Evolutionary conservation across 495 filamentous ascomycete species (phyloP).

Genomic region (Lophium mytilinum): DNA sequence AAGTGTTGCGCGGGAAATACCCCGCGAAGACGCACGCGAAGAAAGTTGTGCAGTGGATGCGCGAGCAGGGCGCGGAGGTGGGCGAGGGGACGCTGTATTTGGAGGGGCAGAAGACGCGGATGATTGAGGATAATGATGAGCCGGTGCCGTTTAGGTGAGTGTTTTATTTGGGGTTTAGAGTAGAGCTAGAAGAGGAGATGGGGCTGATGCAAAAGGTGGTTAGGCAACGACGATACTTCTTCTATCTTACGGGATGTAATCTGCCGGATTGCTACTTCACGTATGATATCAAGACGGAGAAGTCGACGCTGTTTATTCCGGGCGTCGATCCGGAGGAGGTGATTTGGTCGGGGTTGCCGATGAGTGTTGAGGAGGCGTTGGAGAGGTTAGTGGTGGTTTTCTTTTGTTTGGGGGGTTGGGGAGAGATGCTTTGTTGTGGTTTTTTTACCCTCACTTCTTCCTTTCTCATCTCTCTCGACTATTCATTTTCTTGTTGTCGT

Average conservation of each 20-base stretch:
- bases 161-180: not conserved
- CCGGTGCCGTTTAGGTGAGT: conserved; percentile 1
- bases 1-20: conserved; percentile 58
- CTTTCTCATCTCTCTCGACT: no score
- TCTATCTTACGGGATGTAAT: conserved; percentile 84
- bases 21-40: conserved; percentile 87
- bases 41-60: conserved; percentile 71
- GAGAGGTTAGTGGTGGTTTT: conserved; percentile 32
- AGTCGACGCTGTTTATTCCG: conserved; percentile 86
- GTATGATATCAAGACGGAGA: conserved; percentile 64
- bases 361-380: conserved; percentile 64
- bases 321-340: conserved; percentile 79
- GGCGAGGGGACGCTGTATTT: conserved; percentile 74
- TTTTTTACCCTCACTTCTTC: no score
- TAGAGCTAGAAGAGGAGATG: no score
- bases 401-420: no score
- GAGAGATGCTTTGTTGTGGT: no score
- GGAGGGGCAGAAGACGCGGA: conserved; percentile 64
- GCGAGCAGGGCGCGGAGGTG: conserved; percentile 47
- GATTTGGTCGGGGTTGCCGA: conserved; percentile 90
- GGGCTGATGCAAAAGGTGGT: no score
- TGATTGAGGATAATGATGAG: conserved; percentile 25
- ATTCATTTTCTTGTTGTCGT: no score
- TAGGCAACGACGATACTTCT: conserved; percentile 83
- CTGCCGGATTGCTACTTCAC: conserved; percentile 73